A percentile compares a stretch with the other conserved stretches of the same genome.
Conservation (phyloP, 2,329 filamentous ascomycete species). For the Hypoxylon sp. region DNA sequence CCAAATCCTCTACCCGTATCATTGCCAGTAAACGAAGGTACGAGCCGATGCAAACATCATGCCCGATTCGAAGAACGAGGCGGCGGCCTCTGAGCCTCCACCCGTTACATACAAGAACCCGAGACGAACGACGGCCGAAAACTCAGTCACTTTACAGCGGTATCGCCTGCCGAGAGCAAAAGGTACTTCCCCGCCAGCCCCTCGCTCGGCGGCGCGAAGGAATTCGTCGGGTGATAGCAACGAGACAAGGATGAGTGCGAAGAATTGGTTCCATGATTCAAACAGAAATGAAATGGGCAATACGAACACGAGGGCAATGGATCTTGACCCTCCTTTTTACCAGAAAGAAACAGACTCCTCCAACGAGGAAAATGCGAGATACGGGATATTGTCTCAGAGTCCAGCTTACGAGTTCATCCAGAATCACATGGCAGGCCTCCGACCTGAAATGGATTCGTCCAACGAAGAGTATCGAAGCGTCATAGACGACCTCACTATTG, state of each 20-base stretch:
- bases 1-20: conserved; percentile 11
- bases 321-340: conserved; percentile 68
- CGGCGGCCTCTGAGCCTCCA: conserved; percentile 43
- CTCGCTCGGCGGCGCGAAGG: conserved; percentile 45
- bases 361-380: conserved; percentile 57
- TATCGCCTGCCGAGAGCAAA: conserved; percentile 60
- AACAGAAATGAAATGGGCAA: conserved; percentile 63
- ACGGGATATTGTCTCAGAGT: conserved; percentile 43
- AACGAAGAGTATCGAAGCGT: conserved; percentile 57
- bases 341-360: conserved; percentile 66
- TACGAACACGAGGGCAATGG: conserved; percentile 61
- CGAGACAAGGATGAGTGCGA: conserved; percentile 62
- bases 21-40: conserved; percentile 33
- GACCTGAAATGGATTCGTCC: conserved; percentile 3
- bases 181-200: conserved; percentile 53
- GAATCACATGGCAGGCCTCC: conserved; percentile 5
- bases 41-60: conserved; percentile 41
- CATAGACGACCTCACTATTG: conserved; percentile 87
- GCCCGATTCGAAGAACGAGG: conserved; percentile 45
- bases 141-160: conserved; percentile 62
- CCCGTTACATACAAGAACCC: conserved; percentile 49
- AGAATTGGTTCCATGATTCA: conserved; percentile 66
- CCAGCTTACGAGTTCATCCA: conserved; percentile 43
- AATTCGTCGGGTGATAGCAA: conserved; percentile 65
- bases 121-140: conserved; percentile 58